Conservation (phyloP, 306 rosid species). For the Purshia tridentata region DNA sequence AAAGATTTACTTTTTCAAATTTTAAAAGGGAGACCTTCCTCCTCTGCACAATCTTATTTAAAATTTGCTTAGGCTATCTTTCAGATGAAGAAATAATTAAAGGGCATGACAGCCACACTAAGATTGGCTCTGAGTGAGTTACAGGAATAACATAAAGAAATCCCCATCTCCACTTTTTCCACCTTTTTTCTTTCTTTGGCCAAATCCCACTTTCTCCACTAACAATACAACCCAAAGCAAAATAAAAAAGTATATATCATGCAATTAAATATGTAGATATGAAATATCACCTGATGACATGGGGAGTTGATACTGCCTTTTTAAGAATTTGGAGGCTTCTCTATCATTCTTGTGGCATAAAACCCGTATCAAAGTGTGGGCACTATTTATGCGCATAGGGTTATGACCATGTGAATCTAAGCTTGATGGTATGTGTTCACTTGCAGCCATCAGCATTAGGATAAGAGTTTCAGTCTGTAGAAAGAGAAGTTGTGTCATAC, state of each 20-base stretch:
- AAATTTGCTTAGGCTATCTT: not conserved
- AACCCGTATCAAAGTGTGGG: slow-evolving; percentile 46
- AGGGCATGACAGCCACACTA: not conserved
- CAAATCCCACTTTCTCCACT: not conserved
- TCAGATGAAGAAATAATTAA: not conserved
- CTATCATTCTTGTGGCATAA: slow-evolving; percentile 58
- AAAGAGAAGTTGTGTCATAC: slow-evolving; percentile 4
- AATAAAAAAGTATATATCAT: not conserved
- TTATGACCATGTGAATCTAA: slow-evolving; percentile 34
- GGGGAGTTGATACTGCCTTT: slow-evolving; percentile 52
- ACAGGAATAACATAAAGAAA: not conserved
- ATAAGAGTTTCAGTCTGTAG: slow-evolving; percentile 45
- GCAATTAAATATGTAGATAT: not conserved
- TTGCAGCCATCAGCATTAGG: slow-evolving; percentile 55
- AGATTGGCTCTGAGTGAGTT: slow-evolving; percentile 3
- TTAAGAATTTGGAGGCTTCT: slow-evolving; percentile 50
- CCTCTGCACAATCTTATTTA: not conserved
- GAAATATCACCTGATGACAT: slow-evolving; percentile 46
- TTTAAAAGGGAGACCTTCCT: not conserved
- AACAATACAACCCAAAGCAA: not conserved
- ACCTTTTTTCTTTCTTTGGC: not conserved
- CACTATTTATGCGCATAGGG: slow-evolving; percentile 24
- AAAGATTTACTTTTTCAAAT: not conserved
- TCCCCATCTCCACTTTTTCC: not conserved
- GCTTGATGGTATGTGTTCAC: slow-evolving; percentile 39